Base-by-base conservation (phyloP, 768 basidiomycete genomes). In the Tylopilus vinaceipallidus region DNA sequence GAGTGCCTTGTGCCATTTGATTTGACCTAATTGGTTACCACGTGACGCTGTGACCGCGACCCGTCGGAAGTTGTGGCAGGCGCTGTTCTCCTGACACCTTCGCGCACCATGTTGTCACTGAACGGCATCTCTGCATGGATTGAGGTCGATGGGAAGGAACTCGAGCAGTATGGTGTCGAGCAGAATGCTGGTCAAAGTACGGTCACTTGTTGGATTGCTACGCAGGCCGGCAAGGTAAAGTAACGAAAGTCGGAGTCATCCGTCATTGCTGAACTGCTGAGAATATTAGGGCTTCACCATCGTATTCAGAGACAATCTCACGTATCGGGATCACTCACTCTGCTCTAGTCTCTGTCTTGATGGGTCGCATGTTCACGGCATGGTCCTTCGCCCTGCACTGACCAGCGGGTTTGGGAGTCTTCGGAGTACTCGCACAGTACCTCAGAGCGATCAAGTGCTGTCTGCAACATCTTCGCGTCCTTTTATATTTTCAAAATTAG, bases 121-220 rank as follows among this genome's bases (percentile, higher is more conserved):
- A 29, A 52, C 45, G 34, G 30, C 11, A 7, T 69, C 45, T 58
- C 55, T 20, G 55, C 65, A 6, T 67, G 65, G 58, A 44, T 67
- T 10, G 60, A 62, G 43, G 65, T 69, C 20, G 67, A 65, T 20
- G 63, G 56, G 1, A 42, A 49, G 26, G 50, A 56, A 53, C 52
- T 67, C 43, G 60, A 68, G 8, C 53, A 60, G 37, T 61, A 67
- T 23, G 50, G 56, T 2, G 41, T 69, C 20, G 58, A 67, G 29
- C 54, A 57, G 17, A 37, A 50, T 45, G 36, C 12, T 3, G 50
- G 36, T 10, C 47, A 39, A 12, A 57, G 49, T 26, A 49, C 17
- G 33, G 65, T 67, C 3, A 56, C 63, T 41, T 69, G 65, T 37
- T 67, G 65, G 67, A 63, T 61, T 17, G 42, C 65, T 2, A 49